Evolutionary conservation across 495 filamentous ascomycete species (phyloP).

Genomic region (Hypoxylon cercidicola): DNA sequence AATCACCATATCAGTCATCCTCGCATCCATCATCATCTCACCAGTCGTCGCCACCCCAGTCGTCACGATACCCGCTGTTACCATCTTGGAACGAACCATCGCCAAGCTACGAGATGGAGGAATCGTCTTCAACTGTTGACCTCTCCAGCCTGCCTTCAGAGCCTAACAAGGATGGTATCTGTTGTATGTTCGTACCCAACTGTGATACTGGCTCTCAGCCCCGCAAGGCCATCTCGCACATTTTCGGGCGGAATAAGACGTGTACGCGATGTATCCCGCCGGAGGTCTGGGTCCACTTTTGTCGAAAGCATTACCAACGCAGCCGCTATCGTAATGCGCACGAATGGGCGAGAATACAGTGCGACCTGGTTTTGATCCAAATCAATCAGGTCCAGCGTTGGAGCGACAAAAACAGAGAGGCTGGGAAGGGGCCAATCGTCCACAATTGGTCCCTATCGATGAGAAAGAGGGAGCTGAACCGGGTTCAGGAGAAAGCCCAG

Average conservation of each 20-base stretch:
- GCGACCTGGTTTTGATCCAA: slow-evolving; percentile 66
- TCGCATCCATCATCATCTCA: too few species aligned
- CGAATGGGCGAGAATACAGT: slow-evolving; percentile 69
- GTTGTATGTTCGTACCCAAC: slow-evolving; percentile 50
- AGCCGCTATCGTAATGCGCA: slow-evolving; percentile 69
- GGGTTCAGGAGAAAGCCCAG: slow-evolving; percentile 48
- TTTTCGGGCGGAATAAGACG: slow-evolving; percentile 89
- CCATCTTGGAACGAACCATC: slow-evolving; percentile 4
- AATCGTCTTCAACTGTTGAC: slow-evolving; percentile 36
- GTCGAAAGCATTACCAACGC: slow-evolving; percentile 89
- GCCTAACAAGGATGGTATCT: slow-evolving; percentile 12
- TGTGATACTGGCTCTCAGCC: slow-evolving; percentile 63
- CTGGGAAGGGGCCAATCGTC: slow-evolving; percentile 55
- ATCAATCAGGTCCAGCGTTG: slow-evolving; percentile 68
- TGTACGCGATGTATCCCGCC: slow-evolving; percentile 74
- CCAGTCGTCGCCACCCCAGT: too few species aligned
- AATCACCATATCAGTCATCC: too few species aligned
- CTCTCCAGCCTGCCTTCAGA: slow-evolving; percentile 22
- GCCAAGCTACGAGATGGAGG: slow-evolving; percentile 26
- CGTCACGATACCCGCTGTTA: slow-evolving; percentile 4
- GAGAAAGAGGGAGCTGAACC: slow-evolving; percentile 65
- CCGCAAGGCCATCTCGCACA: slow-evolving; percentile 83
- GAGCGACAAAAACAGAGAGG: slow-evolving; percentile 55
- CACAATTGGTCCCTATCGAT: slow-evolving; percentile 59
- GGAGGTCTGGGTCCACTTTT: slow-evolving; percentile 74